Percentiles rank a stretch among this genome's conserved stretches.
Conservation (phyloP, 805 yeast genomes). For the Nakazawaea peltata region DNA sequence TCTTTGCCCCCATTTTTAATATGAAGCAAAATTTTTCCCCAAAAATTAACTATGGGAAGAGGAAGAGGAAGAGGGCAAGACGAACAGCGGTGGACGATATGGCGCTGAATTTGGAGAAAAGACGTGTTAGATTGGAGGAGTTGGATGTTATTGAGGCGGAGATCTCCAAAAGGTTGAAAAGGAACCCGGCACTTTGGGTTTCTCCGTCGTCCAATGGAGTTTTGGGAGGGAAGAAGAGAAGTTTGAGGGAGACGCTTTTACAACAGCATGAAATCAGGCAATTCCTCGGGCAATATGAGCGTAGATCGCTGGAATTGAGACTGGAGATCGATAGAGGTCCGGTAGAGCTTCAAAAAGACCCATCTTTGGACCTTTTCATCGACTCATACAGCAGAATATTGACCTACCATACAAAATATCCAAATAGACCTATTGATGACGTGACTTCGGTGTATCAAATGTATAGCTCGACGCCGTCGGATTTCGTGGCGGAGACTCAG, state of each 20-base stretch:
- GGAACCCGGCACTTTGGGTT: constrained; percentile 50
- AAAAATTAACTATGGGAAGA: too few relatives aligned
- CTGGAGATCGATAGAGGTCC: constrained; percentile 9
- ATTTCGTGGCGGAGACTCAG: constrained; percentile 11
- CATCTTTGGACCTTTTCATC: constrained; percentile 30
- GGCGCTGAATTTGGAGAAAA: constrained; percentile 29
- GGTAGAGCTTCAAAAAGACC: constrained; percentile 16
- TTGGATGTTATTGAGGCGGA: constrained; percentile 67
- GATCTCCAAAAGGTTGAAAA: constrained; percentile 47
- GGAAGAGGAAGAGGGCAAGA: too few relatives aligned
- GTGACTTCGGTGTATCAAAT: constrained; percentile 23
- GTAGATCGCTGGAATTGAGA: constrained; percentile 19
- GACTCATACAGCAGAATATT: constrained; percentile 22
- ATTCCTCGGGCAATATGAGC: constrained; percentile 40
- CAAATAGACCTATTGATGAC: constrained; percentile 22
- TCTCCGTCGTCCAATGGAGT: constrained; percentile 20
- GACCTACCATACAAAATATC: constrained; percentile 21
- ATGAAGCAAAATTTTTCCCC: too few relatives aligned
- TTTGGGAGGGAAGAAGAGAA: constrained; percentile 28
- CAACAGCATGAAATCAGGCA: constrained; percentile 62
- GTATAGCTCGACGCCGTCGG: constrained; percentile 15
- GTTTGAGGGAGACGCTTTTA: constrained; percentile 41
- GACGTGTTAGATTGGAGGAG: constrained; percentile 44
- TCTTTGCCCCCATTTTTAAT: too few relatives aligned
- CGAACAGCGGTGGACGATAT: too few relatives aligned